Percentiles rank a stretch among this genome's conserved stretches.
Evolutionary conservation across 805 yeast species (phyloP).

Genomic region (Metschnikowia cerradonensis): DNA sequence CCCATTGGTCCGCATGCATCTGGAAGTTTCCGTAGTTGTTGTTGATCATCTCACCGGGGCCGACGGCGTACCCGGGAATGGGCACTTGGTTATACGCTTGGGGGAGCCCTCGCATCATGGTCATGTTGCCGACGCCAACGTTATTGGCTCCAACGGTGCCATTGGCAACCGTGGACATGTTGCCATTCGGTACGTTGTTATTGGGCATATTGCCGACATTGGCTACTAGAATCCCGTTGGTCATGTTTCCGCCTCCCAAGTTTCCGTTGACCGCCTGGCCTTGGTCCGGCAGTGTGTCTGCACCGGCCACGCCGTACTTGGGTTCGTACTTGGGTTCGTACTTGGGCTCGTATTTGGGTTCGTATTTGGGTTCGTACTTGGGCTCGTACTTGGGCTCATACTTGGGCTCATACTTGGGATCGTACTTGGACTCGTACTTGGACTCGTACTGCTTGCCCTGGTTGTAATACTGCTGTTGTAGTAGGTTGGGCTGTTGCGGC

Average conservation of each 20-base stretch:
- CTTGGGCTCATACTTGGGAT: too few relatives aligned
- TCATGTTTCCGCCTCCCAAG: neutral
- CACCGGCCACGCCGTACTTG: neutral
- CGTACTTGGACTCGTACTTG: neutral
- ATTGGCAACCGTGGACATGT: too few relatives aligned
- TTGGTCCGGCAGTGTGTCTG: neutral
- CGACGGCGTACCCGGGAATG: slow-evolving; percentile 9
- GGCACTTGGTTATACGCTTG: slow-evolving; percentile 10
- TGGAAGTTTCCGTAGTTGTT: slow-evolving; percentile 9
- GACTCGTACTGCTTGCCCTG: neutral
- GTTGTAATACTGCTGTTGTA: slow-evolving; percentile 2
- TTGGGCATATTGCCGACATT: neutral
- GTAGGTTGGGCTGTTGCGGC: slow-evolving; percentile 1
- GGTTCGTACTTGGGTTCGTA: neutral
- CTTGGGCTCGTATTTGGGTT: neutral
- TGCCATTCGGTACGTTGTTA: too few relatives aligned
- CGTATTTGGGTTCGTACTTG: neutral
- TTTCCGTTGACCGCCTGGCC: neutral
- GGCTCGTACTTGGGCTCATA: neutral
- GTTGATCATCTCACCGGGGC: slow-evolving; percentile 7
- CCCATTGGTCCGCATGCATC: slow-evolving; percentile 16
- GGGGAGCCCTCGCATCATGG: slow-evolving; percentile 3
- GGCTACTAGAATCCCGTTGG: too few relatives aligned
- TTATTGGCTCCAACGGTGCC: neutral
- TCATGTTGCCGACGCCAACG: neutral